Base-by-base conservation (phyloP, 73 alveolate genomes). In the Paramecium caudatum region DNA sequence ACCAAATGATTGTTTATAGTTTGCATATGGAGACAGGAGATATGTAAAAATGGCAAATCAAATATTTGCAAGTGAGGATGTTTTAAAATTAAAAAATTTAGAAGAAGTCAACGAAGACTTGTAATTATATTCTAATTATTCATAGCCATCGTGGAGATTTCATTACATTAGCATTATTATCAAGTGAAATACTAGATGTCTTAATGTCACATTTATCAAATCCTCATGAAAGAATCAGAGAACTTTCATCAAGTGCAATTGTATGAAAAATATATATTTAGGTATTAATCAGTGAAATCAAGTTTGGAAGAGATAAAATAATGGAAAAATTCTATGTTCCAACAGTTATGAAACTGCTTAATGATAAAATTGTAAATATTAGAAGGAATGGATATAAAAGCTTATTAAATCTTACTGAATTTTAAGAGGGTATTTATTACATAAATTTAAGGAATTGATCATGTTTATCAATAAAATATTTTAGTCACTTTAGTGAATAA, bases 11-110 rank as follows among this genome's bases (percentile, higher is more conserved):
- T 62, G 90, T 62, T 81, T 86, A 9, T 46, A 78, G 43, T 86
- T 86, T 62, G 93, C 93, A 12, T 86, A 86, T 21, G 93, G 93
- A 4, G 90, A 86, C 65, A 49, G 93, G 7, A 86, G 93, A 41
- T 86, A 86, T 21, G 93, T 62, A 36, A 86, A 86, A 48, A 86
- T 86, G 90, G 65, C 93, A 33, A 81, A 86, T 34, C 46, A 62
- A 37, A 78, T 86, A 5, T 32, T 10, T 37, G 80, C 49, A 41
- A 43, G 81, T 16, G 88, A 74, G 6, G 93, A 86, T 39, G 69
- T 86, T 21, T 63, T 86, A 70, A 86, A 86, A 63, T 17, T 86
- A 36, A 86, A 86, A 27, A 86, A 70, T 33, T 46, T 86, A 37
- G 90, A 86, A 25, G 93, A 86, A 86, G 65, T 86, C 5, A 86